Percentiles rank a stretch among this genome's conserved stretches.
phyloP scores from a whole-genome alignment of 2,329 filamentous ascomycete species.

The Clarireedia monteithiana region DNA sequence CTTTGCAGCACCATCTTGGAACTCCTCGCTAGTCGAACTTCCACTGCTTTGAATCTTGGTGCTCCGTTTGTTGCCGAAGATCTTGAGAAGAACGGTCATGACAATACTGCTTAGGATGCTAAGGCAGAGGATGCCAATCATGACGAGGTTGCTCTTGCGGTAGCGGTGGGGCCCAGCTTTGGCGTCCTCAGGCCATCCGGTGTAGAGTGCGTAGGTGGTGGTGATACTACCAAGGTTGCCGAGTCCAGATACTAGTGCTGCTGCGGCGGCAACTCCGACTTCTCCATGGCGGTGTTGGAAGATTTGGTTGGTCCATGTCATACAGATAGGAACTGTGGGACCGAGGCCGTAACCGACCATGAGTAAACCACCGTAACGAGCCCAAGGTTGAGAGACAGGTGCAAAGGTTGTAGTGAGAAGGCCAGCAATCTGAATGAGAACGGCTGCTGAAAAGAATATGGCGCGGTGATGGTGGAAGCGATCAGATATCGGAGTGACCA shows the following conservation, averaged over 20 bases:
- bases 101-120: conserved; percentile 66
- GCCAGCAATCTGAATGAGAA: conserved; percentile 72
- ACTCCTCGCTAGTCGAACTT: conserved; percentile 33
- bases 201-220: conserved; percentile 84
- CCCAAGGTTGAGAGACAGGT: conserved; percentile 60
- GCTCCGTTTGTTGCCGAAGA: conserved; percentile 46
- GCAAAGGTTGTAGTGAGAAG: conserved; percentile 74
- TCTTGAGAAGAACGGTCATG: conserved; percentile 60
- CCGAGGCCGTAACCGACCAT: conserved; percentile 87
- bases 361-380: conserved; percentile 79
- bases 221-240: conserved; percentile 81
- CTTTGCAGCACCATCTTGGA: conserved; percentile 53
- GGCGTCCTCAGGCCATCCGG: conserved; percentile 74
- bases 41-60: conserved; percentile 35
- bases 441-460: conserved; percentile 71
- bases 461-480: conserved; percentile 75
- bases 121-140: conserved; percentile 75
- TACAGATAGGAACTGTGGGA: conserved; percentile 85
- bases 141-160: conserved; percentile 75
- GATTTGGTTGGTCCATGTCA: conserved; percentile 88
- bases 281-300: conserved; percentile 87
- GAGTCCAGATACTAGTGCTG: conserved; percentile 77
- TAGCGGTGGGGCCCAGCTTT: conserved; percentile 62
- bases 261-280: conserved; percentile 80
- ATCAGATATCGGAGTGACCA: conserved; percentile 79